Base-by-base conservation (phyloP, 1,284 basidiomycete species). In the Paramarasmius palmivorus region DNA sequence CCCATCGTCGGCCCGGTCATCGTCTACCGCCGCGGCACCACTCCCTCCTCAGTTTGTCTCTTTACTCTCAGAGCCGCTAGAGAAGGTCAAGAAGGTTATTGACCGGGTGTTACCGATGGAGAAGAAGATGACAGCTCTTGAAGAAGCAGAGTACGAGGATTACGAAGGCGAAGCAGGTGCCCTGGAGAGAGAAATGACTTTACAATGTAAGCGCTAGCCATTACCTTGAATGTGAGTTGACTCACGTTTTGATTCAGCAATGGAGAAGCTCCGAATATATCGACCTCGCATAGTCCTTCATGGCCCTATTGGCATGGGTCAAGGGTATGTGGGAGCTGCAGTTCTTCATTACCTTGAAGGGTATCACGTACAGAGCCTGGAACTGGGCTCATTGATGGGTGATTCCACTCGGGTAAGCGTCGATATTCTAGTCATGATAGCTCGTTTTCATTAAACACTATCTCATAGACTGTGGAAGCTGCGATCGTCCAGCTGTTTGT, bases 401-500 rank as follows among this genome's bases (percentile, higher is more conserved):
- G 96, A 99, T 69, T 93, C 95, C 0, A 88, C 92, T 0, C 76
- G 94, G 63, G 93, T 95, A 59, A 64, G 82, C 71, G 8, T 17
- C 26, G 29, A 9, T 20, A 36, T 22, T 7, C 12, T 19, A 20
- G 2, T 20, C 4, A 3, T 47, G 15, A 26, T 10, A 15, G 15
- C n/a, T 2, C 2, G 39, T 29, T 22, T 29, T n/a, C 50, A 23
- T n/a, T 26, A 20, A 10, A 42, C 29, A 45, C 4, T 53, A 44
- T 37, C 37, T 42, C 51, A n/a, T 59, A 95, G 91, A 94, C 94
- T 3, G 76, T 88, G 2, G 97, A 99, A 72, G 92, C 96, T 1
- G 88, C 92, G 2, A 88, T 98, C 53, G 93, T 98, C 1, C 96
- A 98, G 63, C 80, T 98, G n/a, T 98, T 99, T 63, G 83, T 95